A percentile compares a stretch with the other conserved stretches of the same genome.
Conservation (phyloP, 176 grass and related monocot genomes). For the Saccharum spontaneum region DNA sequence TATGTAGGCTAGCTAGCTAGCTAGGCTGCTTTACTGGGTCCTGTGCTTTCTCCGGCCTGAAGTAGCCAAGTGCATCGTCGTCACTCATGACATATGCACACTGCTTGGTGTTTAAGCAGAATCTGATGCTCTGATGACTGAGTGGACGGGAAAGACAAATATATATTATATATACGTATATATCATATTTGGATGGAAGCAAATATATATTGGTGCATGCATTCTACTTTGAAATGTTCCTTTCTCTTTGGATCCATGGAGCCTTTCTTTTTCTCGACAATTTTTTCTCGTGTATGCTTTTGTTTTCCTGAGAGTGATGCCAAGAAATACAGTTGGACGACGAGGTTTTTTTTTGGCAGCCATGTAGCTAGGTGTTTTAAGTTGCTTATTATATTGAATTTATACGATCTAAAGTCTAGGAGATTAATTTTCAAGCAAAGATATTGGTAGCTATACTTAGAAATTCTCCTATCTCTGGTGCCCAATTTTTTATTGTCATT, state of each 20-base stretch:
- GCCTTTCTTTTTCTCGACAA: background rate
- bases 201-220: constrained; percentile 3
- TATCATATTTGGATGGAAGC: constrained; percentile 26
- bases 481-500: background rate
- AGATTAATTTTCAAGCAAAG: background rate
- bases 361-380: background rate
- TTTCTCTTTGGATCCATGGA: constrained; percentile 41
- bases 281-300: background rate
- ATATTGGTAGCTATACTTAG: background rate
- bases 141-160: constrained; percentile 31
- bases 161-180: background rate
- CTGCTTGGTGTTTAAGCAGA: constrained; percentile 98
- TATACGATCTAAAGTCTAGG: background rate
- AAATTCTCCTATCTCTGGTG: background rate
- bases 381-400: background rate
- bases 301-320: constrained; percentile 26
- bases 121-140: constrained; percentile 67
- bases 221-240: constrained; percentile 45
- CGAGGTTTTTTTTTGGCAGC: background rate
- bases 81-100: constrained; percentile 1
- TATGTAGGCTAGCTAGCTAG: constrained; percentile 5
- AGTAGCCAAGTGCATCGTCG: constrained; percentile 16
- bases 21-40: constrained; percentile 15
- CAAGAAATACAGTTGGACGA: background rate
- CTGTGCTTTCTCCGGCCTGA: background rate